A percentile compares a stretch with the other conserved stretches of the same genome.
phyloP scores from a whole-genome alignment of 257 asterid species.

The Fraxinus cuspidata region DNA sequence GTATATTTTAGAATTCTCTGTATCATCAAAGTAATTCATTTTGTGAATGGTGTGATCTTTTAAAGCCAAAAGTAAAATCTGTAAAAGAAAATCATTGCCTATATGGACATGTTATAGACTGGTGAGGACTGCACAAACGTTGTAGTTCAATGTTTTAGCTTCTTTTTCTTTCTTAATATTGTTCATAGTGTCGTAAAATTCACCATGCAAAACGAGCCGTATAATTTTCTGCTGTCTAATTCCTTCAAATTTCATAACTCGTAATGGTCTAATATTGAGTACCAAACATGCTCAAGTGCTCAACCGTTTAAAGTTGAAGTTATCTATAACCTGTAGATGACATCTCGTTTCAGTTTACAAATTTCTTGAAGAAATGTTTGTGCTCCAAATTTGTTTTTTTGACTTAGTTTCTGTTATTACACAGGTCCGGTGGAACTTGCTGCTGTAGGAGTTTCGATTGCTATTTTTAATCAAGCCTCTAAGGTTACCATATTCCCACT shows the following conservation, averaged over 20 bases:
- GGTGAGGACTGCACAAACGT: not conserved
- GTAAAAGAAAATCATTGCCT: not conserved
- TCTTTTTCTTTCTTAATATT: no score
- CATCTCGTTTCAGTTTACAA: no score
- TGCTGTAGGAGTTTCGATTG: slow-evolving; percentile 76
- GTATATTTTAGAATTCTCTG: not conserved
- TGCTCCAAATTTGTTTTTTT: not conserved
- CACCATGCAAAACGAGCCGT: no score
- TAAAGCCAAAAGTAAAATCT: not conserved
- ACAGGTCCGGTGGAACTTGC: slow-evolving; percentile 68
- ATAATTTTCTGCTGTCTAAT: no score
- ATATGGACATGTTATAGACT: not conserved
- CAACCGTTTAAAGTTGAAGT: no score
- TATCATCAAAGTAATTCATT: not conserved
- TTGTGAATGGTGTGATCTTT: not conserved
- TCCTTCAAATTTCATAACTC: not conserved
- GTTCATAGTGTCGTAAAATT: no score
- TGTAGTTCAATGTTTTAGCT: no score
- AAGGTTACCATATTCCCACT: slow-evolving; percentile 68
- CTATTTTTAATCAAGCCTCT: slow-evolving; percentile 69
- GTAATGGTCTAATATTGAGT: not conserved
- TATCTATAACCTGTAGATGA: no score
- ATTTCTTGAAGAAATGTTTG: no score
- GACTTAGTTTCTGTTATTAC: not conserved
- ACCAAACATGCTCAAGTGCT: no score